A percentile compares a stretch with the other conserved stretches of the same genome.
Evolutionary conservation across 257 asterid species (phyloP).

Genomic region (Lavandula angustifolia): DNA sequence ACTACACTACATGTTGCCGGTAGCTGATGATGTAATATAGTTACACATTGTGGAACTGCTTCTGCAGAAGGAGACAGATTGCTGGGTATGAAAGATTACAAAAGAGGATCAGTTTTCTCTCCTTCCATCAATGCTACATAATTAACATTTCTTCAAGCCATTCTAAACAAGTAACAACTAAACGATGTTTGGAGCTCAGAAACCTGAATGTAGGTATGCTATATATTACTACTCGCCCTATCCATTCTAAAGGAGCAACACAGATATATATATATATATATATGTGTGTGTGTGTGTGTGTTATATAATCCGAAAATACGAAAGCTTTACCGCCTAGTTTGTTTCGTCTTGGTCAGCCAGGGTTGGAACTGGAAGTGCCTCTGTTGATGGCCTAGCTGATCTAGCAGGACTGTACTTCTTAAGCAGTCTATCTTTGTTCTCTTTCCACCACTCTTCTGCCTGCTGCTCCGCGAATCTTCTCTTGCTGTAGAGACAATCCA

Average conservation of each 20-base stretch:
- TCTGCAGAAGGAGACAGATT: neutral
- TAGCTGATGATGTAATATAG: too few relatives aligned
- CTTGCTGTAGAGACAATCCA: constrained; percentile 53
- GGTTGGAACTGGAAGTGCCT: constrained; percentile 38
- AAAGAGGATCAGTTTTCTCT: constrained; percentile 12
- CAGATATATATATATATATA: neutral
- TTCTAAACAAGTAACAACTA: constrained; percentile 15
- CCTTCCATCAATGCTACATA: constrained; percentile 19
- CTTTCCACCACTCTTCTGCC: constrained; percentile 94
- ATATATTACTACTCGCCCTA: constrained; percentile 28
- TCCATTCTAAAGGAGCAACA: constrained; percentile 24
- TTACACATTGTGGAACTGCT: too few relatives aligned
- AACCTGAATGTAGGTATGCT: constrained; percentile 20
- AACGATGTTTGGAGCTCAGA: constrained; percentile 15
- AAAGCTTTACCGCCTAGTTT: constrained; percentile 35
- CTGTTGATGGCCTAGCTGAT: constrained; percentile 41
- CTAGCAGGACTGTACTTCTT: constrained; percentile 52
- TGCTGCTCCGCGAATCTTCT: constrained; percentile 67
- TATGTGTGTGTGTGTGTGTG: too few relatives aligned
- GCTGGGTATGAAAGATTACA: constrained; percentile 3
- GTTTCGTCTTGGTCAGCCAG: constrained; percentile 37
- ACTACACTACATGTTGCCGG: too few relatives aligned
- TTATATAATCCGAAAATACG: constrained; percentile 37
- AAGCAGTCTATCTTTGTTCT: constrained; percentile 69
- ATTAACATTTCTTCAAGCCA: constrained; percentile 11